Conservation (phyloP, 192 early-diverging fungal genomes). For the Geosiphon pyriformis region DNA sequence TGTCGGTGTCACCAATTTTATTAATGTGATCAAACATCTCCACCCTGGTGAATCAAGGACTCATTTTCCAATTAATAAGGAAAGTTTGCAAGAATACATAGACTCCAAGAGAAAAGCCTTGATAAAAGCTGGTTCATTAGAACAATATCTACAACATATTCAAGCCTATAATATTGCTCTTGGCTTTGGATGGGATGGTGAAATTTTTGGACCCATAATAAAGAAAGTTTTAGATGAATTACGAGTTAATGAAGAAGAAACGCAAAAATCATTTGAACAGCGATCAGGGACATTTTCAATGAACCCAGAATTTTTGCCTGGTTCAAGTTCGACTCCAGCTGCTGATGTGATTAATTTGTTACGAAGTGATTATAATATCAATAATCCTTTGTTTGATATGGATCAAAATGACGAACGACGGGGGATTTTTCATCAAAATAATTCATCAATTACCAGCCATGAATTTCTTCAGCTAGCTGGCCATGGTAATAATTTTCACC, state of each 20-base stretch:
- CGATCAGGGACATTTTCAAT: background rate
- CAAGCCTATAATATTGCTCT: slow-evolving; percentile 22
- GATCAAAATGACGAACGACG: background rate
- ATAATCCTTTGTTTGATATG: background rate
- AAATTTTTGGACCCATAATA: slow-evolving; percentile 14
- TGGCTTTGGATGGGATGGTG: slow-evolving; percentile 17
- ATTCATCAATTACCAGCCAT: too few species aligned
- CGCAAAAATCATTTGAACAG: background rate
- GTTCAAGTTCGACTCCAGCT: background rate
- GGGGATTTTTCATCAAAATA: background rate
- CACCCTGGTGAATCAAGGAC: slow-evolving; percentile 12
- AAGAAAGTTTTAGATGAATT: slow-evolving; percentile 23
- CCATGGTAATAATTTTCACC: background rate
- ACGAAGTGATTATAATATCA: background rate
- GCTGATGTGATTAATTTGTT: background rate
- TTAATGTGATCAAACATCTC: slow-evolving; percentile 17
- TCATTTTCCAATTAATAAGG: slow-evolving; percentile 21
- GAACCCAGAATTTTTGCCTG: background rate
- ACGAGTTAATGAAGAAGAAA: slow-evolving; percentile 9
- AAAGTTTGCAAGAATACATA: slow-evolving; percentile 18
- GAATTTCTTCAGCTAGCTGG: background rate
- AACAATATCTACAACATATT: slow-evolving; percentile 26
- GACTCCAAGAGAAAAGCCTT: slow-evolving; percentile 13
- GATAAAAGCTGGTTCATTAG: slow-evolving; percentile 21
- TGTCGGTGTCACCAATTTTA: slow-evolving; percentile 23